phyloP scores from a whole-genome alignment of 2,329 filamentous ascomycete genomes.

The Orbilia ellipsospora region DNA sequence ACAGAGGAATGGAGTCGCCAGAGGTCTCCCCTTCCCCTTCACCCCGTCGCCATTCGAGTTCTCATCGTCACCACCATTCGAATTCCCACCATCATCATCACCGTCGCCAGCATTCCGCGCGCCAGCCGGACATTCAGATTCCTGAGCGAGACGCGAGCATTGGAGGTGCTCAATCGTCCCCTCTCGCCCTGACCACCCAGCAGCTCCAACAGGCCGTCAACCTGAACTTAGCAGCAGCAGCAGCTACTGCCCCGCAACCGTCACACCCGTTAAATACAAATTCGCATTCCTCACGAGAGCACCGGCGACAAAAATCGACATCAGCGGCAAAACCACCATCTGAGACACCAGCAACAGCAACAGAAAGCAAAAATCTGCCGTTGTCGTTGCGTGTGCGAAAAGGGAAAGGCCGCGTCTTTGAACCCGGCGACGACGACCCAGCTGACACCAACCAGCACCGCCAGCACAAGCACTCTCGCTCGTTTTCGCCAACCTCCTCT shows the following conservation, averaged over 20 bases:
- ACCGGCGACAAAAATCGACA: conserved; percentile 14
- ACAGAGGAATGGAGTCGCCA: conserved; percentile 22
- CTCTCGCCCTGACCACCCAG: conserved; percentile 14
- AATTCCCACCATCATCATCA: conserved; percentile 4
- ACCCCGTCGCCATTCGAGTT: background rate
- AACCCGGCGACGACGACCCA: conserved; percentile 15
- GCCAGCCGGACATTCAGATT: conserved; percentile 46
- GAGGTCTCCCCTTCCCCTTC: too few species aligned
- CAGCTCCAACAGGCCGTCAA: background rate
- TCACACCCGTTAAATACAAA: background rate
- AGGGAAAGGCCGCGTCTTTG: conserved; percentile 53
- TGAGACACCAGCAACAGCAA: conserved; percentile 5
- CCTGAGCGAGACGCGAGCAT: conserved; percentile 53
- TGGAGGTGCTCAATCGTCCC: conserved; percentile 15
- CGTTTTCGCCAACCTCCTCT: background rate
- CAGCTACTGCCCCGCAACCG: background rate
- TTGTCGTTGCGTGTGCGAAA: conserved; percentile 43
- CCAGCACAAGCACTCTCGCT: too few species aligned
- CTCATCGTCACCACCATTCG: conserved; percentile 9
- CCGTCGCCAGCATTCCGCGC: conserved; percentile 25
- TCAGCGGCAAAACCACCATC: background rate
- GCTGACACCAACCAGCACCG: too few species aligned
- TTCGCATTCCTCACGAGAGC: conserved; percentile 6
- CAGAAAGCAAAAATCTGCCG: conserved; percentile 13
- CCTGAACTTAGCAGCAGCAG: too few species aligned